Evolutionary conservation across 768 basidiomycete genomes (phyloP), one percentile per base, ranked within the genome.

Genomic region (Russula griseocarnosa): DNA sequence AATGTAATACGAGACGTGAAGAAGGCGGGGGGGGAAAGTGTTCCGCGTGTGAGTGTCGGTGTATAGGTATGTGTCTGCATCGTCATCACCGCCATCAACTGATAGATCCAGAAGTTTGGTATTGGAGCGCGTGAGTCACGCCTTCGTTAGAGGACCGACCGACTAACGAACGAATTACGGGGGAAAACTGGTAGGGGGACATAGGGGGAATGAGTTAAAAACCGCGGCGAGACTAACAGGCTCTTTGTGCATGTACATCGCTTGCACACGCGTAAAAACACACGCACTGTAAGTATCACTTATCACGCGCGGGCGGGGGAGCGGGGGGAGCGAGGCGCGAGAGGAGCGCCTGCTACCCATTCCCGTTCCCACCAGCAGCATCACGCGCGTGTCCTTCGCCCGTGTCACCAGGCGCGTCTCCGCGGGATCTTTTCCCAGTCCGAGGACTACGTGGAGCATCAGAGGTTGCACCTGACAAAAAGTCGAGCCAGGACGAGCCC

Each of bases 401-500:
- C 34, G 46, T 47, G n/a, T 53, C 42, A 24, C 46, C 47, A 44
- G 24, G 13, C 22, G 32, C 56, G 49, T 64, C 62, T 55, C 62
- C 61, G 55, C 65, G 65, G 55, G 52, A 54, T 54, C 62, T 64
- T 46, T 66, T 66, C 10, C 57, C 44, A 6, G 49, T 7, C 56
- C 62, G 61, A 16, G 61, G 65, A 24, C 65, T 60, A 28, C 60
- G 58, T 52, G 66, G 58, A 8, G 58, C 59, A 14, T 62, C 63
- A 3, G 50, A 22, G 26, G 55, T 38, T 1, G 66, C 26, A n/a
- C 67, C 65, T 16, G 65, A 61, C 55, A 68, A 44, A 61, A 58
- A 68, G 36, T 68, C 67, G 8, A 68, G 65, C 67, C 67, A 68
- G 5, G 67, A 67, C 24, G 63, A 60, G 47, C 32, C 49, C 20